A percentile compares a stretch with the other conserved stretches of the same genome.
phyloP scores from a whole-genome alignment of 768 basidiomycete species.

The Candolleomyces aberdarensis region DNA sequence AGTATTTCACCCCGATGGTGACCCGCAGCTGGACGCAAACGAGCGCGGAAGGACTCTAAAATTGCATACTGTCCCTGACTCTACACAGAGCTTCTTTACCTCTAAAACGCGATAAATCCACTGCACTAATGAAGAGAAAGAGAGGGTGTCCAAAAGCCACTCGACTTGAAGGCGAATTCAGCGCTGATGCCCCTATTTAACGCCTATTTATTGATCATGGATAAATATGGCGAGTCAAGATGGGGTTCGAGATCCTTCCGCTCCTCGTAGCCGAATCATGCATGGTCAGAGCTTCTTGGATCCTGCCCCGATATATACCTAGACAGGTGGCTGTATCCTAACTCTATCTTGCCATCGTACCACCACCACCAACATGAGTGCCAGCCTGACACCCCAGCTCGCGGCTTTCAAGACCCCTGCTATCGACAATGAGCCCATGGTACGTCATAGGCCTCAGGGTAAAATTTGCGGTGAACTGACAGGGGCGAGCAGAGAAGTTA shows the following conservation, averaged over 20 bases:
- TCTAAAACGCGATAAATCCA: no score
- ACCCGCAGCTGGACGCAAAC: no score
- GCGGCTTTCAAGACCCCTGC: conserved; percentile 83
- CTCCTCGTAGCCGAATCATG: background rate
- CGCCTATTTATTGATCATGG: no score
- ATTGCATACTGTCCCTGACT: no score
- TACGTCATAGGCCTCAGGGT: conserved; percentile 27
- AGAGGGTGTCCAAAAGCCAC: no score
- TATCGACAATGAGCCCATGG: conserved; percentile 94
- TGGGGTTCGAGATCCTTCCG: background rate
- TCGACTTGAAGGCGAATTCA: no score
- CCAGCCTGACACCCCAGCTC: conserved; percentile 53
- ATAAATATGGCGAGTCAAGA: background rate
- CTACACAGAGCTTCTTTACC: no score
- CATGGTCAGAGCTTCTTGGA: background rate
- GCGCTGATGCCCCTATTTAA: background rate
- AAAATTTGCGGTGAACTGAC: background rate
- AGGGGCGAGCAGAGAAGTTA: conserved; percentile 60
- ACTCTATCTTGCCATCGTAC: background rate
- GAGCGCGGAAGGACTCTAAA: no score
- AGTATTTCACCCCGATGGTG: no score
- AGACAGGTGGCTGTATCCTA: background rate
- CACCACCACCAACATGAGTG: background rate
- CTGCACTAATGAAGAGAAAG: no score
- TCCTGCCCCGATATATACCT: background rate